Base-by-base conservation (phyloP, 2,329 filamentous ascomycete genomes). In the Penicillium sp. region DNA sequence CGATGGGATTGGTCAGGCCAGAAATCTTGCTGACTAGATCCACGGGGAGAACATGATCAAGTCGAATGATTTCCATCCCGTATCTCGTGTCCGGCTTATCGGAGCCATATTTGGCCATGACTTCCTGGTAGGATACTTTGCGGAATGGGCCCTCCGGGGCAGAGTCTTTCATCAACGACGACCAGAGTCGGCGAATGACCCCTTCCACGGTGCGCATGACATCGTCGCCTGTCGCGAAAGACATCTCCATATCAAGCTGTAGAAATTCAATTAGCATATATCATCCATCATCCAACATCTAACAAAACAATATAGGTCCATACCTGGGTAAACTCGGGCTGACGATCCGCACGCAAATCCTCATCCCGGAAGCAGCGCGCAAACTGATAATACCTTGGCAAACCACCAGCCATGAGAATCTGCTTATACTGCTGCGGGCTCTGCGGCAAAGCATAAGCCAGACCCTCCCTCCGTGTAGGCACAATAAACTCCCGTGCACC, bases 341-440 rank as follows among this genome's bases (percentile, higher is more conserved):
- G 94, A 39, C 94, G 82, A 72, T 99, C 95, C 1, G 93, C 90
- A 20, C 94, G 84, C 35, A 94, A 79, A 72, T 97, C 95, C 70
- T 99, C 94, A 68, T 99, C 95, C 14, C 94, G 87, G 74, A 97
- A 99, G 70, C 94, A 99, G 61, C 86, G 88, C 2, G 94, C 95
- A 76, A 97, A 91, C 67, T 99, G 94, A 73, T 88, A 95, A 72
- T 99, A 99, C 39, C 83, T 85, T 1, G 81, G 77, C 11, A 97
- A 83, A 0, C 93, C 93, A 58, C 89, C 89, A 0, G 92, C 90
- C 92, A 99, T 97, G 40, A 99, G 82, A 2, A 97, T 90, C 76
- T 99, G 94, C 76, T 99, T 99, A 72, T 97, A 99, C 73, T 99
- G 94, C 72, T 99, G 94, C 0, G 94, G 94, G 62, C 93, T 97